Conservation (phyloP, 1,284 basidiomycete genomes). For the Trametes pubescens region DNA sequence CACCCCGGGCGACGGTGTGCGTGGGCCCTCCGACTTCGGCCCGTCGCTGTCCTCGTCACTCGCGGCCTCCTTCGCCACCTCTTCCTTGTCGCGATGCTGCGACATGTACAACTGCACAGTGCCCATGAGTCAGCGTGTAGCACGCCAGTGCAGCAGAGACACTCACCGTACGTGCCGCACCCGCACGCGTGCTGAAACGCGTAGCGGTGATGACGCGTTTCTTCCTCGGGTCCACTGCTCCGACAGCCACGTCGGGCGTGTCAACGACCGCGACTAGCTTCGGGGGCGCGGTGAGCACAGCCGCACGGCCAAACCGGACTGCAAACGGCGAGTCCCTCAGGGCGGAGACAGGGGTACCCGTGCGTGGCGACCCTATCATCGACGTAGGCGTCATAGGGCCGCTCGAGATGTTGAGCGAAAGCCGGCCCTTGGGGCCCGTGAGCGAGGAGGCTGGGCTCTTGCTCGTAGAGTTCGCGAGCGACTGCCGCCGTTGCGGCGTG, state of each 20-base stretch:
- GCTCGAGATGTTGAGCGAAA: slow-evolving; percentile 40
- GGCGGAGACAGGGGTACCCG: slow-evolving; percentile 49
- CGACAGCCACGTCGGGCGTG: slow-evolving; percentile 84
- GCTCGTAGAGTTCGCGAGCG: slow-evolving; percentile 46
- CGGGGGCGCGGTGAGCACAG: slow-evolving; percentile 79
- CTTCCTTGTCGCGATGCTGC: slow-evolving; percentile 70
- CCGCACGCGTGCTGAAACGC: slow-evolving; percentile 81
- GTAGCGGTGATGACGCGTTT: slow-evolving; percentile 86
- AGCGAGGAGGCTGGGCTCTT: slow-evolving; percentile 25
- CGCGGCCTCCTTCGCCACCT: slow-evolving; percentile 24
- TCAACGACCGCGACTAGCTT: slow-evolving; percentile 82
- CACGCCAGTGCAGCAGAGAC: background rate
- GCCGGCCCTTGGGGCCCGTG: slow-evolving; percentile 35
- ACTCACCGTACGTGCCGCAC: slow-evolving; percentile 80
- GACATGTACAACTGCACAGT: slow-evolving; percentile 76
- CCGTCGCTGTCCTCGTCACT: slow-evolving; percentile 41
- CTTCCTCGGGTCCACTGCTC: slow-evolving; percentile 83
- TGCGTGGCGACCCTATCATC: slow-evolving; percentile 52
- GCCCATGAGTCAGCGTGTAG: background rate
- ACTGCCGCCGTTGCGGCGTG: slow-evolving; percentile 55
- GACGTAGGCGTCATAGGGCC: slow-evolving; percentile 52
- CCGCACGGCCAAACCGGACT: slow-evolving; percentile 68
- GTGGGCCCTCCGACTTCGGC: slow-evolving; percentile 29
- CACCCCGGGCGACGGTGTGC: slow-evolving; percentile 47
- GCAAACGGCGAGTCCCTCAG: slow-evolving; percentile 46